A percentile compares a stretch with the other conserved stretches of the same genome.
phyloP scores from a whole-genome alignment of 495 filamentous ascomycete genomes.

The Podospora bellae-mahoneyi region DNA sequence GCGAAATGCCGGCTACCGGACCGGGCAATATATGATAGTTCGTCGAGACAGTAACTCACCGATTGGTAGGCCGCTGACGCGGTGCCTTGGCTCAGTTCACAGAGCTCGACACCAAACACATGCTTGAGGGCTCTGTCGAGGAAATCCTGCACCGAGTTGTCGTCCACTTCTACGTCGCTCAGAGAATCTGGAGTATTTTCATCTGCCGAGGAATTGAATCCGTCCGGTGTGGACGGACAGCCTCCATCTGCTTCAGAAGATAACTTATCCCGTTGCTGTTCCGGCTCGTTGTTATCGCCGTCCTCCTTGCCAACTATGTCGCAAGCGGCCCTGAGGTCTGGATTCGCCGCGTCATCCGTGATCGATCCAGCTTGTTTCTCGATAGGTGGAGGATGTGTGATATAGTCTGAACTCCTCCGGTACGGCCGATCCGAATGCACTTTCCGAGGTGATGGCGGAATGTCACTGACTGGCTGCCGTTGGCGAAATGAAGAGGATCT shows the following conservation, averaged over 20 bases:
- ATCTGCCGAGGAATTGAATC: neutral
- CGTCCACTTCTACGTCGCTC: constrained; percentile 8
- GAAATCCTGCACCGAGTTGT: constrained; percentile 23
- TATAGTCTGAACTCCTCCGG: neutral
- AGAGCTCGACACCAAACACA: constrained; percentile 26
- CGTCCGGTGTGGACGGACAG: neutral
- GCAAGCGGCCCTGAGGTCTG: neutral
- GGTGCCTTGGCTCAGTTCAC: constrained; percentile 24
- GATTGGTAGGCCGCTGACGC: constrained; percentile 21
- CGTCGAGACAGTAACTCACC: constrained; percentile 28
- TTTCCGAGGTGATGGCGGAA: neutral
- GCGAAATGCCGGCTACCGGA: constrained; percentile 9
- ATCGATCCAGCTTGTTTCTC: neutral
- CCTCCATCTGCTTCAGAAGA: neutral
- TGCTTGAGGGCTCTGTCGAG: constrained; percentile 26
- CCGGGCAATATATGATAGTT: constrained; percentile 25
- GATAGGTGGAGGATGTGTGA: neutral
- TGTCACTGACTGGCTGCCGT: neutral
- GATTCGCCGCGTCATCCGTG: neutral
- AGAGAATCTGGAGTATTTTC: constrained; percentile 2
- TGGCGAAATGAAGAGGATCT: neutral
- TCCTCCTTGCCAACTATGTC: neutral
- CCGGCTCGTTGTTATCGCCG: neutral
- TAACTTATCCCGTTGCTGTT: neutral
- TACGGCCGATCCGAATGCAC: neutral